Percentiles rank a stretch among this genome's conserved stretches.
Conservation (phyloP, 2,329 filamentous ascomycete genomes). For the Stachybotrys chartarum region DNA sequence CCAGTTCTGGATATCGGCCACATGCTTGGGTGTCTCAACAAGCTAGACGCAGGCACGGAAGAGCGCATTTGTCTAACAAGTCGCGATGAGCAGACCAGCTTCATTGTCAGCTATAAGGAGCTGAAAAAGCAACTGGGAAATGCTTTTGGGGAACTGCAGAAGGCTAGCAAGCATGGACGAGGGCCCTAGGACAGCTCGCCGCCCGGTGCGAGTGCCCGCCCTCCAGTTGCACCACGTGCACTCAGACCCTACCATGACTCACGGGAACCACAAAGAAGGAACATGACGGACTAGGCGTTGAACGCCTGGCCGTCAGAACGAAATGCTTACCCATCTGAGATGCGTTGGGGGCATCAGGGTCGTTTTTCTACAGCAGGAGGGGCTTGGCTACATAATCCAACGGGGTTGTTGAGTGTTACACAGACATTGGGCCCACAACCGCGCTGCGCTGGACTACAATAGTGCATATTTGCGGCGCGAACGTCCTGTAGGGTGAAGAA, state of each 20-base stretch:
- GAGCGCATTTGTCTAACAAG: constrained; percentile 82
- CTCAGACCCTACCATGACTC: not conserved
- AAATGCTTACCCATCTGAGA: no score
- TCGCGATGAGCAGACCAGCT: constrained; percentile 81
- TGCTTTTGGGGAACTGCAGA: constrained; percentile 52
- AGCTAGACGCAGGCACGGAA: constrained; percentile 81
- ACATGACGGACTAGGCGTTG: not conserved
- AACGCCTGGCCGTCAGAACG: no score
- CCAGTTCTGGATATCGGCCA: constrained; percentile 83
- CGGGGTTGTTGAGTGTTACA: no score
- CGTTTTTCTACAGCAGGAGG: no score
- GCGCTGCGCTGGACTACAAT: no score
- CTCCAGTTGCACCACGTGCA: not conserved
- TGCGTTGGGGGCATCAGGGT: no score
- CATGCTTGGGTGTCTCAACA: constrained; percentile 80
- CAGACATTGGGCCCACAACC: no score
- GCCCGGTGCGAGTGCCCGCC: no score
- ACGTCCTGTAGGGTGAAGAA: no score
- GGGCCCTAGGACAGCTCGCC: constrained; percentile 22
- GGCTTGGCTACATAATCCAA: no score
- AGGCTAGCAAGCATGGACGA: constrained; percentile 30
- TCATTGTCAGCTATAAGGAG: constrained; percentile 87
- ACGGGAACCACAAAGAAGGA: not conserved
- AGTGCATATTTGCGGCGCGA: no score
- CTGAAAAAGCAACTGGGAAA: constrained; percentile 59